Evolutionary conservation across 306 rosid species (phyloP).

Genomic region (Alnus glutinosa): DNA sequence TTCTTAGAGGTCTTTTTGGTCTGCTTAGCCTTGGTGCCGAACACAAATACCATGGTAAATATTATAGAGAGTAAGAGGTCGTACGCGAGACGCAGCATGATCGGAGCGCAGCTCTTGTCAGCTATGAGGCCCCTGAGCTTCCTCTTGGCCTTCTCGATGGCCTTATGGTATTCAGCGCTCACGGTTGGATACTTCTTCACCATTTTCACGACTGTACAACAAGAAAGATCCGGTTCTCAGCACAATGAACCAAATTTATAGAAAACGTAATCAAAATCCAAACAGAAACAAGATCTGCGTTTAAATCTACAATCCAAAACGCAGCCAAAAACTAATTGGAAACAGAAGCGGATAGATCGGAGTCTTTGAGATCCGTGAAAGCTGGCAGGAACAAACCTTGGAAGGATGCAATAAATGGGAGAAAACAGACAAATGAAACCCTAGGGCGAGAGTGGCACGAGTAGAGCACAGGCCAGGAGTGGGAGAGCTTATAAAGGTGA

Average conservation of each 20-base stretch:
- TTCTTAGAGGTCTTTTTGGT: neutral
- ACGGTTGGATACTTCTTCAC: slow-evolving; percentile 85
- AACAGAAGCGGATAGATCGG: neutral
- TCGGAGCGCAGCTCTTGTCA: slow-evolving; percentile 88
- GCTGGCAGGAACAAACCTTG: slow-evolving; percentile 25
- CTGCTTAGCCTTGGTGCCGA: too few species aligned
- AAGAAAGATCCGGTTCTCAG: neutral
- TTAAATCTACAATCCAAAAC: neutral
- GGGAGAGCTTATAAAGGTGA: neutral
- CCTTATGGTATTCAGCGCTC: slow-evolving; percentile 69
- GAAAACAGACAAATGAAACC: neutral
- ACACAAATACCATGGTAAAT: too few species aligned
- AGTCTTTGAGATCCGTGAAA: neutral
- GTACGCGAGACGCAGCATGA: slow-evolving; percentile 90
- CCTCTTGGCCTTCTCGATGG: slow-evolving; percentile 82
- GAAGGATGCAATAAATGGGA: neutral
- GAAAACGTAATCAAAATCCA: neutral
- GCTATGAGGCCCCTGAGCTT: slow-evolving; percentile 92
- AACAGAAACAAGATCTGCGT: neutral
- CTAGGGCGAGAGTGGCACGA: slow-evolving; percentile 28
- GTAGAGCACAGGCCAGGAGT: slow-evolving; percentile 21
- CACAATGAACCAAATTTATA: slow-evolving; percentile 1
- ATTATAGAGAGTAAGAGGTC: neutral
- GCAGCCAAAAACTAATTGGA: neutral
- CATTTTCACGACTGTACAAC: slow-evolving; percentile 45